Evolutionary conservation across 2,329 filamentous ascomycete species (phyloP), one percentile per base, ranked within the genome.

Genomic region (Phaeophleospora eucalypticola): DNA sequence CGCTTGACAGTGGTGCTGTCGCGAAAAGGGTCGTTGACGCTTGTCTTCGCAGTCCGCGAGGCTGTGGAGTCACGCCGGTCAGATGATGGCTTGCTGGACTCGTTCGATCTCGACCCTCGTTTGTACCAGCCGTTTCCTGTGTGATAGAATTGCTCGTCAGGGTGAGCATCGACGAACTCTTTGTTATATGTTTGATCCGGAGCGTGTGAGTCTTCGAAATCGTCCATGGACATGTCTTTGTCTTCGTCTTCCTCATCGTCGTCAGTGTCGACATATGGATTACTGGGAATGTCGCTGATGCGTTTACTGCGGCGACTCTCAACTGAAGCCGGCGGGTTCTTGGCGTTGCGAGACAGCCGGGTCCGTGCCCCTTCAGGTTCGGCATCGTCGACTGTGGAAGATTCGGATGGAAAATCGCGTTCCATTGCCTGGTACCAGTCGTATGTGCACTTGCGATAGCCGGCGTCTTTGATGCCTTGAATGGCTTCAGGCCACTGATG

Each of bases 81-180:
- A n/a, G 46, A 37, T 29, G 24, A 29, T n/a, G 43, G 27, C 32
- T 40, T 41, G 16, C 41, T 43, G 29, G 16, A 27, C 18, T 45
- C 36, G 15, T 35, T 54, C 2, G 54, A 39, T 36, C 51, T 45
- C 15, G 46, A 38, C 10, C 56, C 59, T 10, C 57, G 53, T 44
- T 52, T 57, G 36, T 59, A 63, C 7, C 57, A 56, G 14, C 53
- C 58, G 35, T 58, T 59, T 27, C 61, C 61, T 24, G 53, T 52
- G 46, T 64, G 60, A 34, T 60, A 49, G 40, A 62, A 64, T 2
- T 56, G 17, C 32, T 61, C 56, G n/a, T 56, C 46, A 2, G 61
- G 61, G 45, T 61, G 58, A 4, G 49, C 45, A 8, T 56, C 42
- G 15, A 60, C 56, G 43, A 58, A 61, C 2, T 50, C 50, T 27